phyloP scores from a whole-genome alignment of 1,139 yeast species.

The Candida tunisiensis region DNA sequence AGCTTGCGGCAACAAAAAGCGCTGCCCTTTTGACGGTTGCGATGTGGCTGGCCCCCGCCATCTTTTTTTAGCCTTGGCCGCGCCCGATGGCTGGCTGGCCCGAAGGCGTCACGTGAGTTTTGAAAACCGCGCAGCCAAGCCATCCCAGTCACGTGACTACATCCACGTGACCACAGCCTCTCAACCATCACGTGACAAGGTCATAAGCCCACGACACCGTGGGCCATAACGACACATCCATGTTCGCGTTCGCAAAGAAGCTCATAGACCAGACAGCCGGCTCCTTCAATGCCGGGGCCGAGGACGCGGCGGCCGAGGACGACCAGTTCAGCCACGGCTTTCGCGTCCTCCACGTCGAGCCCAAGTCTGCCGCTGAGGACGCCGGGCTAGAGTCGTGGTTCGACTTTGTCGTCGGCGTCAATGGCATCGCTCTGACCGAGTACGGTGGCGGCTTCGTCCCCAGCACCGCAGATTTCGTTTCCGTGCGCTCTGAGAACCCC shows the following conservation, averaged over 20 bases:
- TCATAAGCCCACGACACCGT: no score
- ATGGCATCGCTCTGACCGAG: conserved; percentile 40
- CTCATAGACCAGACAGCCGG: conserved; percentile 61
- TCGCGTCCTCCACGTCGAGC: conserved; percentile 34
- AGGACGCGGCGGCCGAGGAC: conserved; percentile 1
- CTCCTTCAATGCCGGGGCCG: conserved; percentile 12
- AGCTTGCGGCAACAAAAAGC: no score
- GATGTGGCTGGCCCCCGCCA: no score
- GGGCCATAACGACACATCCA: no score
- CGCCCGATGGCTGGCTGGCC: no score
- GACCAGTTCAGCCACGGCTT: conserved; percentile 28
- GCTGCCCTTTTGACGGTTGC: no score
- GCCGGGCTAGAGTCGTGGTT: conserved; percentile 67
- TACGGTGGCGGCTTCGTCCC: not conserved
- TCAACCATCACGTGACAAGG: conserved; percentile 5
- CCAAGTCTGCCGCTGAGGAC: conserved; percentile 24
- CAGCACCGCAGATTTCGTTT: conserved; percentile 10
- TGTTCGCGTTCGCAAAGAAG: conserved; percentile 84
- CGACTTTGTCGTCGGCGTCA: conserved; percentile 65
- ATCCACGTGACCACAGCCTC: conserved; percentile 8
- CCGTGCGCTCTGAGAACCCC: no score
- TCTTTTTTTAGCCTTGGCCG: no score
- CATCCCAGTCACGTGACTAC: no score
- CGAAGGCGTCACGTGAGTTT: no score
- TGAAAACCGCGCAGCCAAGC: no score